A percentile compares a stretch with the other conserved stretches of the same genome.
Conservation (phyloP, 1,284 basidiomycete genomes). For the Cerrena zonata region DNA sequence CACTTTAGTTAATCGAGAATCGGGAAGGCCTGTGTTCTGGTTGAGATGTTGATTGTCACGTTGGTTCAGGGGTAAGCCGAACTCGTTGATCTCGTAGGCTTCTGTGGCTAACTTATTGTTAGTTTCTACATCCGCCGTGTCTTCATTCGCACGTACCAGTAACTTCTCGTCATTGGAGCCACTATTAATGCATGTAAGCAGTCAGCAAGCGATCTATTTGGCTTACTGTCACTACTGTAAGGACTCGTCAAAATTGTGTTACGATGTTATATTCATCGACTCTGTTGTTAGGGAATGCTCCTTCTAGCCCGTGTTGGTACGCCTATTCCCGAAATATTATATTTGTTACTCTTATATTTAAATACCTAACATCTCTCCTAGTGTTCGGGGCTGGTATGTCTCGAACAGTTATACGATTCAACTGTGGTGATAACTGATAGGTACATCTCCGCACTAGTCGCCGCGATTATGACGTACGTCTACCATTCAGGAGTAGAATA, state of each 20-base stretch:
- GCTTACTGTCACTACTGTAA: slow-evolving; percentile 1
- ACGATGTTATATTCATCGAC: not conserved
- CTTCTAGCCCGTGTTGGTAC: not conserved
- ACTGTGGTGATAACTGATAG: not conserved
- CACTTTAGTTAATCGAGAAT: not conserved
- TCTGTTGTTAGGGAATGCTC: not conserved
- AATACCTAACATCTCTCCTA: too few species aligned
- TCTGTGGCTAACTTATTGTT: too few species aligned
- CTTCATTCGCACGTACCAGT: slow-evolving; percentile 2
- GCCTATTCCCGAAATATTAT: too few species aligned
- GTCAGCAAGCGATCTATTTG: not conserved
- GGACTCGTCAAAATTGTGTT: not conserved
- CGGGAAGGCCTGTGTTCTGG: not conserved
- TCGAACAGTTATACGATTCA: not conserved
- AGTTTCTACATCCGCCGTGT: slow-evolving; percentile 5
- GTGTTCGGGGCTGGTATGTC: slow-evolving; percentile 1
- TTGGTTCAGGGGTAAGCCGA: slow-evolving; percentile 1
- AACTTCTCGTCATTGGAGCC: not conserved
- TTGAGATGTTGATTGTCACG: slow-evolving; percentile 3
- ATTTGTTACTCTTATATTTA: too few species aligned
- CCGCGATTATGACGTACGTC: not conserved
- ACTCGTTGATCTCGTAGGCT: too few species aligned
- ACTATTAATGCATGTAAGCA: not conserved
- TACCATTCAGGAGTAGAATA: not conserved
- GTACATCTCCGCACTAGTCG: not conserved